Evolutionary conservation across 306 rosid species (phyloP).

Genomic region (Acmispon strigosus): DNA sequence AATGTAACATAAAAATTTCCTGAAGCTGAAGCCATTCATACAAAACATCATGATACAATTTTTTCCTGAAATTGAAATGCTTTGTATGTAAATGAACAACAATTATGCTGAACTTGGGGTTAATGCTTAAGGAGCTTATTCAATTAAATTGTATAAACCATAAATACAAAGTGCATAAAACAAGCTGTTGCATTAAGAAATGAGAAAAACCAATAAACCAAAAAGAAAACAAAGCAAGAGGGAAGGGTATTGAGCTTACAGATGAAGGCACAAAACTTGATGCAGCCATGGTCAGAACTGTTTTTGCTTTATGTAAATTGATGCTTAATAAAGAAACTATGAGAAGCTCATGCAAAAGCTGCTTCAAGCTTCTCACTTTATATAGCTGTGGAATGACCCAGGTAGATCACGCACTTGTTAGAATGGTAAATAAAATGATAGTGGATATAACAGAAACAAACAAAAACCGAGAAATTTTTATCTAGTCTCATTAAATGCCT

Average conservation of each 20-base stretch:
- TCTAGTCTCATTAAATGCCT: constrained; percentile 11
- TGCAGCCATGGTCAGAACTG: constrained; percentile 68
- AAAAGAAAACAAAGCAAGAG: background rate
- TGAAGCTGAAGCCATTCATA: background rate
- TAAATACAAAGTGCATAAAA: too few relatives aligned
- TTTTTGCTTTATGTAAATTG: background rate
- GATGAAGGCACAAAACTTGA: constrained; percentile 75
- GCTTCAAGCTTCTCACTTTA: constrained; percentile 41
- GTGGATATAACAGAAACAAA: constrained; percentile 43
- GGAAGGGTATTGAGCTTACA: constrained; percentile 32
- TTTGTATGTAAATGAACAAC: background rate
- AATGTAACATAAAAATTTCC: background rate
- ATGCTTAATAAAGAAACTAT: background rate
- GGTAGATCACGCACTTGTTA: background rate
- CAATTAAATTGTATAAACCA: background rate
- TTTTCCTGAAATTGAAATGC: background rate
- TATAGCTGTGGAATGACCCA: constrained; percentile 1
- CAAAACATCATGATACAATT: background rate
- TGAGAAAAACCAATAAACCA: background rate
- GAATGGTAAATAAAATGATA: constrained; percentile 10
- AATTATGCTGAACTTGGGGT: background rate
- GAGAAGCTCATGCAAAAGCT: constrained; percentile 31
- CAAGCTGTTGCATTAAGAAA: background rate
- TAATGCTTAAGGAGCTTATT: background rate
- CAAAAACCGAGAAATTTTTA: constrained; percentile 38